phyloP scores from a whole-genome alignment of 179 eudicot genomes.

The Patellifolia procumbens region DNA sequence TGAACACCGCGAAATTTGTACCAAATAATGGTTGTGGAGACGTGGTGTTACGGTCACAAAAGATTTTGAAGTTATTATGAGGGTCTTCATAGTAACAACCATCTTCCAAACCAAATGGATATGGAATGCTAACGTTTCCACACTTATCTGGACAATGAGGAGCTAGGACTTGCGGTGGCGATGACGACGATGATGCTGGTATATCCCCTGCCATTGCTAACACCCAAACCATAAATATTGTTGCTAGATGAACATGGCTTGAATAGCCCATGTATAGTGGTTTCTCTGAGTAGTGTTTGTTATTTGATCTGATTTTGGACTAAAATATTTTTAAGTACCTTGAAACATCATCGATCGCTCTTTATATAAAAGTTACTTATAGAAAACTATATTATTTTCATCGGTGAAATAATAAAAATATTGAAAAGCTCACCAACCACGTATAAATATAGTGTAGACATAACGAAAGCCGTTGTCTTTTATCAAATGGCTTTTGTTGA shows the following conservation, averaged over 20 bases:
- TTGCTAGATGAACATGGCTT: not conserved
- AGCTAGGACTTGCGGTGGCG: not conserved
- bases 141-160: slow-evolving; percentile 8
- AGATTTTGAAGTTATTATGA: not conserved
- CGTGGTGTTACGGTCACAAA: not conserved
- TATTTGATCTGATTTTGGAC: not conserved
- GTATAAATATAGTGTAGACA: too few species aligned
- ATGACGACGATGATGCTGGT: not conserved
- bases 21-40: slow-evolving; percentile 11
- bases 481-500: too few species aligned
- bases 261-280: not conserved
- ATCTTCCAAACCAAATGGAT: slow-evolving; percentile 24
- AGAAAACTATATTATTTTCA: too few species aligned
- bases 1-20: not conserved
- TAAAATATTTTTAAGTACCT: not conserved
- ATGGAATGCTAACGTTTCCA: slow-evolving; percentile 20
- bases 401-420: too few species aligned
- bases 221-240: not conserved
- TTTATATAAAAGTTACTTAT: too few species aligned
- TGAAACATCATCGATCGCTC: too few species aligned
- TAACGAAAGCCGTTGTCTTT: too few species aligned
- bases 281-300: not conserved
- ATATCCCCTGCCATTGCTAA: not conserved
- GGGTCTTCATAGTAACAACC: slow-evolving; percentile 16
- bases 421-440: too few species aligned